These are phyloP conservation scores for Dryas octopetala DNA, from an alignment of 306 rosid genomes.

Conservation along the genomic window DNA sequence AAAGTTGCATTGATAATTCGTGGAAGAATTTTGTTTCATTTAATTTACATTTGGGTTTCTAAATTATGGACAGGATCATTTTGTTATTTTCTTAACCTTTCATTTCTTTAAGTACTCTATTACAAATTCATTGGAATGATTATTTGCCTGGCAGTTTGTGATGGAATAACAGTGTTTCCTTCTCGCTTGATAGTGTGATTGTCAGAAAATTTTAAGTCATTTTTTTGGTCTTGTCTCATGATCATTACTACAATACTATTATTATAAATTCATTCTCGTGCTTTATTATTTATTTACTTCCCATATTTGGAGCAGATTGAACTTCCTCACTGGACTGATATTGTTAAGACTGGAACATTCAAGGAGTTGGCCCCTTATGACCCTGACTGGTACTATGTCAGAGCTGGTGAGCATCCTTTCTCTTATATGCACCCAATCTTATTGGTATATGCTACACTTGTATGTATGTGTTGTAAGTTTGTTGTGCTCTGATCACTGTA, in stretches of 20 bases:
- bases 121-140: no score
- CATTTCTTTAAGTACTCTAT: no score
- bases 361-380: constrained; percentile 64
- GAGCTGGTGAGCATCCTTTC: constrained; percentile 41
- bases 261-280: neutral
- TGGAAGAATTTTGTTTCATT: neutral
- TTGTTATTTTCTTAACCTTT: no score
- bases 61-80: neutral
- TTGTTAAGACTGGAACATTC: constrained; percentile 55
- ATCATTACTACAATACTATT: no score
- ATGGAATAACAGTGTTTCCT: no score
- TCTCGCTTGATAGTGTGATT: no score
- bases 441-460: neutral
- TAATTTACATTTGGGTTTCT: neutral
- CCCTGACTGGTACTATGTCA: constrained; percentile 55
- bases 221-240: no score
- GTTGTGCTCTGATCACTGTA: neutral
- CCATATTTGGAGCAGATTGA: constrained; percentile 32
- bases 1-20: neutral
- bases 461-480: neutral
- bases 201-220: no score
- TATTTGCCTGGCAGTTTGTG: no score
- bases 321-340: constrained; percentile 57
- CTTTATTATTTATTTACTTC: neutral
- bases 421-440: neutral